Conservation (phyloP, 176 grass and related monocot species). For the Miscanthus lutarioriparius region DNA sequence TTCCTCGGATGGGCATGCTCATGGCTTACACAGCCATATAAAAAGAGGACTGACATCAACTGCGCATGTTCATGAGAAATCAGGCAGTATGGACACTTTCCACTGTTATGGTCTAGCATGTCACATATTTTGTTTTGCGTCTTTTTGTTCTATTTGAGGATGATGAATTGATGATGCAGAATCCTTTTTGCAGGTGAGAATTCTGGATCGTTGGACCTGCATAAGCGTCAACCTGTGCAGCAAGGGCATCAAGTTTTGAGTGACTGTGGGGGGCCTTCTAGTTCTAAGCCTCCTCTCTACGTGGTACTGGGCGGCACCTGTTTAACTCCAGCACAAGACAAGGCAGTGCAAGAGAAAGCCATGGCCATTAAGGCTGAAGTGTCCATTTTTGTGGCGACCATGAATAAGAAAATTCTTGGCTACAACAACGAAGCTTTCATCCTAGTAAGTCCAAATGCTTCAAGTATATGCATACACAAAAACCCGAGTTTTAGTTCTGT, state of each 20-base stretch:
- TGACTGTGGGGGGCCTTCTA: not conserved
- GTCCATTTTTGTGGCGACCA: conserved; percentile 7
- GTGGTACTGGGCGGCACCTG: not conserved
- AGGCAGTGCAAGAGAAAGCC: conserved; percentile 1
- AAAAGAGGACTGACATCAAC: not conserved
- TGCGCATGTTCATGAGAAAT: not conserved
- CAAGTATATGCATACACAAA: not conserved
- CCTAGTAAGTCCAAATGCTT: not conserved
- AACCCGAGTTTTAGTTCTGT: not conserved
- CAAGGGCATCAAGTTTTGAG: not conserved
- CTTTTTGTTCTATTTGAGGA: not conserved
- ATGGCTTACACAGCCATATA: not conserved
- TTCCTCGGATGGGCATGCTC: not conserved
- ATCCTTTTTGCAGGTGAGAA: not conserved
- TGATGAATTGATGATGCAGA: not conserved
- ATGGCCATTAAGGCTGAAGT: not conserved
- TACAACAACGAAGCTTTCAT: not conserved
- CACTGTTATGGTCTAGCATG: not conserved
- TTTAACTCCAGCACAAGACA: conserved; percentile 11
- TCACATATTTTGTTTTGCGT: not conserved
- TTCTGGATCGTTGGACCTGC: not conserved
- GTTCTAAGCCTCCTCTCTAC: not conserved
- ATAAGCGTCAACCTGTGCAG: not conserved
- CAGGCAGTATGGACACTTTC: not conserved
- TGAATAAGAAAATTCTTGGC: not conserved